These are phyloP conservation scores for Leishmania lainsoni DNA, from an alignment of 208 protist genomes.

Conservation along the genomic window DNA sequence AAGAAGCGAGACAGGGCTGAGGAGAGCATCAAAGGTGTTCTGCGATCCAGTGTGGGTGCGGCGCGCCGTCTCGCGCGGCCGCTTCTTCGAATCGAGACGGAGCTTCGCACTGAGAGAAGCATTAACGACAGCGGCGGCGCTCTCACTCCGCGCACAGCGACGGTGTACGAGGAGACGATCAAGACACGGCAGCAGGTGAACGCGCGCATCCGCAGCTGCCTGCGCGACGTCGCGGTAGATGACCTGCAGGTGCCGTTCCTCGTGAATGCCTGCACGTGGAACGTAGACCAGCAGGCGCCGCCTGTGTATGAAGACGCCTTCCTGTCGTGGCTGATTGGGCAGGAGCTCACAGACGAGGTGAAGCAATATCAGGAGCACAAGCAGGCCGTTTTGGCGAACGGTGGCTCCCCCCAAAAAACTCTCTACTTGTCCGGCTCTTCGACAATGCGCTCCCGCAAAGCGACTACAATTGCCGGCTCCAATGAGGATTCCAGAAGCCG, in stretches of 20 bases:
- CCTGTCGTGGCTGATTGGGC: slow-evolving; percentile 56
- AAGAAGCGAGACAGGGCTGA: slow-evolving; percentile 24
- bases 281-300: slow-evolving; percentile 67
- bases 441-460: slow-evolving; percentile 21
- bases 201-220: slow-evolving; percentile 41
- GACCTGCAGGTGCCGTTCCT: slow-evolving; percentile 38
- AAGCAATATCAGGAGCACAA: slow-evolving; percentile 35
- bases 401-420: slow-evolving; percentile 1
- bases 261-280: slow-evolving; percentile 81
- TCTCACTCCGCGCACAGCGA: slow-evolving; percentile 30
- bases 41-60: slow-evolving; percentile 31
- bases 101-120: slow-evolving; percentile 33
- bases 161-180: slow-evolving; percentile 29
- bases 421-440: slow-evolving; percentile 8
- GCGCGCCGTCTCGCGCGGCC: slow-evolving; percentile 33
- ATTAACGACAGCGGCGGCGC: slow-evolving; percentile 3
- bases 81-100: slow-evolving; percentile 55
- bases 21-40: slow-evolving; percentile 23
- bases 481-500: not conserved
- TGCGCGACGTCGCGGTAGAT: slow-evolving; percentile 18
- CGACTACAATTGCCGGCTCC: slow-evolving; percentile 1
- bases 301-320: slow-evolving; percentile 39
- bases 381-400: slow-evolving; percentile 20
- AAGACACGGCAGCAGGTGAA: slow-evolving; percentile 28
- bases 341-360: slow-evolving; percentile 36